These are phyloP conservation scores for Penicillium egyptiacum DNA, from an alignment of 495 filamentous ascomycete genomes.

Conservation along the genomic window DNA sequence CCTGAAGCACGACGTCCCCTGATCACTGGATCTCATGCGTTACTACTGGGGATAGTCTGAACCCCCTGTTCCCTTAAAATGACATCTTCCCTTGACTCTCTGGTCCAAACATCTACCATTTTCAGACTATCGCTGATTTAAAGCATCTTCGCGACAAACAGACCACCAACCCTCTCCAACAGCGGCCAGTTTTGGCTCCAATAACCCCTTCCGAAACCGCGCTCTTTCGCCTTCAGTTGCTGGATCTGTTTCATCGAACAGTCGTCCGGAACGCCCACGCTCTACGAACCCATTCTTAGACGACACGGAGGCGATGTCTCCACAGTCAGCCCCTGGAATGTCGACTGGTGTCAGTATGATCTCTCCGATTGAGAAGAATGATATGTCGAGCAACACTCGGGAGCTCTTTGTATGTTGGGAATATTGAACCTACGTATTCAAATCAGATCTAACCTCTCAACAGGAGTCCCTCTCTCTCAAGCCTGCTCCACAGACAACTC, in stretches of 20 bases:
- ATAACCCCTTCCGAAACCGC: constrained; percentile 98
- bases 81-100: constrained; percentile 11
- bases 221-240: constrained; percentile 68
- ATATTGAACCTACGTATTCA: too few relatives aligned
- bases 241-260: constrained; percentile 34
- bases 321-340: constrained; percentile 44
- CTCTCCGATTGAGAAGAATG: constrained; percentile 51
- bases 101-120: background rate
- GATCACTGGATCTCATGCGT: background rate
- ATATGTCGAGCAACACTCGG: constrained; percentile 63
- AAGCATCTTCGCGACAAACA: constrained; percentile 13
- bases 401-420: constrained; percentile 84
- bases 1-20: background rate
- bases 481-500: constrained; percentile 37
- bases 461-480: constrained; percentile 48
- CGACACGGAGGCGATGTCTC: constrained; percentile 55
- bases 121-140: constrained; percentile 14
- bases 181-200: constrained; percentile 73
- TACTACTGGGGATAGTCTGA: background rate
- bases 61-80: constrained; percentile 10
- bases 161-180: constrained; percentile 45
- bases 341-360: constrained; percentile 56
- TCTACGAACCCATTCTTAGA: constrained; percentile 95
- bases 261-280: constrained; percentile 62
- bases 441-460: constrained; percentile 11